A percentile compares a stretch with the other conserved stretches of the same genome.
These are phyloP conservation scores for Porodaedalea pini DNA, from an alignment of 1,284 basidiomycete species.

Conservation along the genomic window DNA sequence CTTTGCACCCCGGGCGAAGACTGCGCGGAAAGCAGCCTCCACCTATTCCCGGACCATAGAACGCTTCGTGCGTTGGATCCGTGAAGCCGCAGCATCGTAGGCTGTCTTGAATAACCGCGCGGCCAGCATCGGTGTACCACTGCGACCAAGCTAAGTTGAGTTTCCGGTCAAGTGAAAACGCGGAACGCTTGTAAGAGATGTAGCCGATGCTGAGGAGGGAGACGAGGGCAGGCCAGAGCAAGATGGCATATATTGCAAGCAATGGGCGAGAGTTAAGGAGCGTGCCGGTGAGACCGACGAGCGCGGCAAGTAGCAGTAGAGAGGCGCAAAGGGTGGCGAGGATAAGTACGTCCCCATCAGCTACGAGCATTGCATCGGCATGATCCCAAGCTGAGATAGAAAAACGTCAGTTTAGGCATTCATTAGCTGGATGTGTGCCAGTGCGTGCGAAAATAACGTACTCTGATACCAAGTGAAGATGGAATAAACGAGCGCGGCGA, in stretches of 20 bases:
- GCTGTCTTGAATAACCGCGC: conserved; percentile 63
- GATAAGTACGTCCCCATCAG: conserved; percentile 54
- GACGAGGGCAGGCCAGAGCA: conserved; percentile 67
- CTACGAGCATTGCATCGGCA: conserved; percentile 51
- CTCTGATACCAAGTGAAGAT: conserved; percentile 59
- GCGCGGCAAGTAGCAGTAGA: conserved; percentile 57
- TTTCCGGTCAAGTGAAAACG: conserved; percentile 71
- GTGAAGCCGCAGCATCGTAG: conserved; percentile 74
- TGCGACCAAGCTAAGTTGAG: conserved; percentile 71
- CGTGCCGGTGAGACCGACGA: conserved; percentile 65
- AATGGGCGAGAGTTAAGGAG: conserved; percentile 73
- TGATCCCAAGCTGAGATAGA: conserved; percentile 41
- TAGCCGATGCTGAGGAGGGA: conserved; percentile 68
- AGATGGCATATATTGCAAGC: conserved; percentile 65
- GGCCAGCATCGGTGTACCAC: conserved; percentile 53
- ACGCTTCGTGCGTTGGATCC: conserved; percentile 60
- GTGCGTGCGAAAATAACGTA: conserved; percentile 35
- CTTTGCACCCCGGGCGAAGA: conserved; percentile 69
- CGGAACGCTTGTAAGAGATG: conserved; percentile 62
- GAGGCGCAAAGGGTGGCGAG: conserved; percentile 60
- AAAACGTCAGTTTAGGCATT: too few relatives aligned
- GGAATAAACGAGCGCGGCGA: conserved; percentile 42
- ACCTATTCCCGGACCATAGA: conserved; percentile 42
- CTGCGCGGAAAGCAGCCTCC: conserved; percentile 59
- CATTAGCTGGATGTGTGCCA: too few relatives aligned